These are phyloP conservation scores for Sclerotinia sclerotiorum DNA, from an alignment of 2,329 filamentous ascomycete species.

Conservation along the genomic window DNA sequence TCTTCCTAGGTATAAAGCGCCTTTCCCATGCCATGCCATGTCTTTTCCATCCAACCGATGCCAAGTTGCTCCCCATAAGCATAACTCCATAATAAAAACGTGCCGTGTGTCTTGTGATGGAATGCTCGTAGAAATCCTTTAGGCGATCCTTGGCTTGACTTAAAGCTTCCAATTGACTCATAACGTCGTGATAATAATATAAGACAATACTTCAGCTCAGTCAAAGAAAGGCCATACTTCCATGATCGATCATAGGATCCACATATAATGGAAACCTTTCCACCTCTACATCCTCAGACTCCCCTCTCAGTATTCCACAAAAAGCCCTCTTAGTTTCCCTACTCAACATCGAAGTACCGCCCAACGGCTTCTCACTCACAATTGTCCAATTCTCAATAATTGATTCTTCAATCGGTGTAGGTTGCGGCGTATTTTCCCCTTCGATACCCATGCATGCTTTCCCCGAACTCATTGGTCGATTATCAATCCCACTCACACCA, in stretches of 20 bases:
- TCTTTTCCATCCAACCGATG: background rate
- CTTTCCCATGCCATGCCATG: slow-evolving; percentile 11
- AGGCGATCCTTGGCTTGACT: background rate
- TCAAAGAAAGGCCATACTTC: background rate
- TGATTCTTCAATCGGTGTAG: slow-evolving; percentile 15
- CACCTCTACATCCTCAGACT: background rate
- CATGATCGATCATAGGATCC: background rate
- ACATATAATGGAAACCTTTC: background rate
- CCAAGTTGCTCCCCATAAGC: background rate
- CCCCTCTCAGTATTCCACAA: background rate
- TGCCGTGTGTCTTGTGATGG: no score
- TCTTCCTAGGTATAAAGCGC: slow-evolving; percentile 3
- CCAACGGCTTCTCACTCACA: background rate
- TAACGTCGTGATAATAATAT: slow-evolving; percentile 1
- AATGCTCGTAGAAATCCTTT: no score
- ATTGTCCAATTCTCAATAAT: background rate
- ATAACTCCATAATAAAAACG: no score
- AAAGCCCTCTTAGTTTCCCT: slow-evolving; percentile 15
- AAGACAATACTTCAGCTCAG: background rate
- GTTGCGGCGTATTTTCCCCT: slow-evolving; percentile 15
- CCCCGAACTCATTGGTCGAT: slow-evolving; percentile 1
- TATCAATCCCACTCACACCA: background rate
- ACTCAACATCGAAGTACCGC: slow-evolving; percentile 14
- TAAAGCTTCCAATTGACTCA: background rate
- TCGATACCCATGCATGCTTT: slow-evolving; percentile 17